These are phyloP conservation scores for Thalassiosira mediterranea DNA, from an alignment of 352 stramenopile genomes.

Conservation along the genomic window DNA sequence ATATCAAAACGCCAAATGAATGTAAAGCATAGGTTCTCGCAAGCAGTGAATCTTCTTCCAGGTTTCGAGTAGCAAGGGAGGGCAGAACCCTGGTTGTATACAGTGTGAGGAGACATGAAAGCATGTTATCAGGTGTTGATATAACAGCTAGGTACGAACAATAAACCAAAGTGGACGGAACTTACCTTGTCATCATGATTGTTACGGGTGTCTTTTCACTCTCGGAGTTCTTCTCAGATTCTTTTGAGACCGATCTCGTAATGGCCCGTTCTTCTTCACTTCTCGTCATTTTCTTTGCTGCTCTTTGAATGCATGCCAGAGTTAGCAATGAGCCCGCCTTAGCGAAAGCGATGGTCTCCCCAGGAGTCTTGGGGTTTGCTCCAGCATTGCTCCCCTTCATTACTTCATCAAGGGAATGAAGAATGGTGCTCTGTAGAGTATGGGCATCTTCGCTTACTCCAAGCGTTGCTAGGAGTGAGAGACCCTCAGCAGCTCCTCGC, in stretches of 20 bases:
- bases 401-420: slow-evolving; percentile 82
- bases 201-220: slow-evolving; percentile 63
- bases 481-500: slow-evolving; percentile 74
- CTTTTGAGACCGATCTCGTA: slow-evolving; percentile 48
- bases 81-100: slow-evolving; percentile 75
- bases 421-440: slow-evolving; percentile 78
- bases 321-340: slow-evolving; percentile 73
- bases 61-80: slow-evolving; percentile 60
- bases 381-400: slow-evolving; percentile 65
- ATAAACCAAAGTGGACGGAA: too few species aligned
- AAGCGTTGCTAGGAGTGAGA: slow-evolving; percentile 80
- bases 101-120: too few species aligned
- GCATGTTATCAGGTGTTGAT: too few species aligned
- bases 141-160: too few species aligned
- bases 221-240: slow-evolving; percentile 24
- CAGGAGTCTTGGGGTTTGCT: slow-evolving; percentile 46
- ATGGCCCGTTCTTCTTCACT: slow-evolving; percentile 49
- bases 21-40: slow-evolving; percentile 67
- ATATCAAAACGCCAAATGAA: slow-evolving; percentile 73
- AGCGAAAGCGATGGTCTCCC: slow-evolving; percentile 57
- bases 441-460: slow-evolving; percentile 77
- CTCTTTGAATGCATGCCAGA: slow-evolving; percentile 81
- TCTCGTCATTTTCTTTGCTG: slow-evolving; percentile 53
- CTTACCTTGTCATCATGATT: slow-evolving; percentile 86
- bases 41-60: slow-evolving; percentile 57